Percentiles rank a stretch among this genome's conserved stretches.
These are phyloP conservation scores for Penicillium manginii DNA, from an alignment of 495 filamentous ascomycete genomes.

Conservation along the genomic window DNA sequence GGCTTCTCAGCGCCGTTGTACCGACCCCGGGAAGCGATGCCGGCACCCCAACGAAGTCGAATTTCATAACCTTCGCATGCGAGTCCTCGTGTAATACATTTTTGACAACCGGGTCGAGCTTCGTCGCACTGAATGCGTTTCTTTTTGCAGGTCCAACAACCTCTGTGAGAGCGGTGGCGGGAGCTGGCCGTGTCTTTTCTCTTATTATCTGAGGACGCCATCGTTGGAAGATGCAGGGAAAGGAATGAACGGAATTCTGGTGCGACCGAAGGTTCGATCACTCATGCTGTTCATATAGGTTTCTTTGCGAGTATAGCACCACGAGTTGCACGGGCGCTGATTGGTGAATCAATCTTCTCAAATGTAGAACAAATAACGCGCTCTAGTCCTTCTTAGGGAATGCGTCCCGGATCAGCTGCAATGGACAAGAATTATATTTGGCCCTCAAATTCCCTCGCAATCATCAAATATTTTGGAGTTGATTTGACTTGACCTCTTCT, in stretches of 20 bases:
- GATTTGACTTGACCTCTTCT: neutral
- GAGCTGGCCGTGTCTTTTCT: constrained; percentile 14
- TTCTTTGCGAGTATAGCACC: constrained; percentile 8
- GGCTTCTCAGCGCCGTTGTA: constrained; percentile 35
- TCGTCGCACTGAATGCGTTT: constrained; percentile 36
- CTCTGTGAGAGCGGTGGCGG: constrained; percentile 32
- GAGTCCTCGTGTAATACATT: constrained; percentile 23
- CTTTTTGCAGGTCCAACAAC: constrained; percentile 38
- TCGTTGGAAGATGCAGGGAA: constrained; percentile 8
- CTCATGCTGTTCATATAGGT: constrained; percentile 21
- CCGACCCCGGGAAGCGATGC: constrained; percentile 33
- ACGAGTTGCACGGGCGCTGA: constrained; percentile 13
- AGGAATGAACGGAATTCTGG: constrained; percentile 6
- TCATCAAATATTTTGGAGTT: neutral
- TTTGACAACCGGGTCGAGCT: constrained; percentile 26
- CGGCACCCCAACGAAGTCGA: constrained; percentile 35
- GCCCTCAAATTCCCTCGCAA: constrained; percentile 26
- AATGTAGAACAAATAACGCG: constrained; percentile 22
- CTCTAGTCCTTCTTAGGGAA: constrained; percentile 26
- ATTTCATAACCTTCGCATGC: constrained; percentile 35
- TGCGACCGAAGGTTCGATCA: constrained; percentile 3
- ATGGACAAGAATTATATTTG: constrained; percentile 15
- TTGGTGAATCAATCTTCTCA: constrained; percentile 35
- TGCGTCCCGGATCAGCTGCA: constrained; percentile 14
- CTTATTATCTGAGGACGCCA: constrained; percentile 17